phyloP scores from a whole-genome alignment of 2,329 filamentous ascomycete genomes.

The Aspergillus sp. region DNA sequence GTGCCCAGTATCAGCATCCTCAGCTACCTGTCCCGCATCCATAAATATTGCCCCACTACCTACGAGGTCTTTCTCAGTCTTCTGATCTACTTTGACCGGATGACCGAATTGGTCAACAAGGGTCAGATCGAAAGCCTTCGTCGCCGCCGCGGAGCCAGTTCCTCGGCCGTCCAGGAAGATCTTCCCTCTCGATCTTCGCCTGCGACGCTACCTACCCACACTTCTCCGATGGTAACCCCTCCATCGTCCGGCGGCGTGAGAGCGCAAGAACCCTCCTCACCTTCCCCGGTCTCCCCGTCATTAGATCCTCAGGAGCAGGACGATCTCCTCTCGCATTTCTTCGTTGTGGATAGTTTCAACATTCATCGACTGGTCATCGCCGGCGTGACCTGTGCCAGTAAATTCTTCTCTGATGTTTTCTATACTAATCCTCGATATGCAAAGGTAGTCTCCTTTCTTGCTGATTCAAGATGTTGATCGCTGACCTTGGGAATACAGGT shows the following conservation, averaged over 20 bases:
- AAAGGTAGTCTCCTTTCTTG: constrained; percentile 64
- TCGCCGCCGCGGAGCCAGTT: constrained; percentile 20
- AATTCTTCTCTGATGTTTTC: constrained; percentile 98
- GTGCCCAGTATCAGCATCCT: constrained; percentile 95
- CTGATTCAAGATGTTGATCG: not conserved
- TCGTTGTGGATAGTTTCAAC: constrained; percentile 98
- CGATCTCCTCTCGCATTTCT: constrained; percentile 66
- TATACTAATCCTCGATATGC: constrained; percentile 99
- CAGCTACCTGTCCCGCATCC: constrained; percentile 92
- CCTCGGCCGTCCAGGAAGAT: constrained; percentile 15
- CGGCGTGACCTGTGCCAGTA: constrained; percentile 96
- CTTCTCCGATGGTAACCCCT: constrained; percentile 35
- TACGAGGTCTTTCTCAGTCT: constrained; percentile 97
- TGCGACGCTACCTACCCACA: constrained; percentile 17
- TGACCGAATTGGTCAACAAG: constrained; percentile 94
- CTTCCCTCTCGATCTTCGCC: constrained; percentile 17
- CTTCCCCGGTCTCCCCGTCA: constrained; percentile 33
- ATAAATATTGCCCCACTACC: constrained; percentile 98
- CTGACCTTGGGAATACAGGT: constrained; percentile 61
- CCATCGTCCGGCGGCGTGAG: constrained; percentile 34
- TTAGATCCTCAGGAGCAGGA: constrained; percentile 42
- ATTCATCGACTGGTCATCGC: constrained; percentile 96
- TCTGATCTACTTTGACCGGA: constrained; percentile 96
- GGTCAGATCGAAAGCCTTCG: constrained; percentile 65
- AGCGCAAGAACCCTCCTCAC: constrained; percentile 34